phyloP scores from a whole-genome alignment of 768 basidiomycete species.

The Auriscalpium orientale region DNA sequence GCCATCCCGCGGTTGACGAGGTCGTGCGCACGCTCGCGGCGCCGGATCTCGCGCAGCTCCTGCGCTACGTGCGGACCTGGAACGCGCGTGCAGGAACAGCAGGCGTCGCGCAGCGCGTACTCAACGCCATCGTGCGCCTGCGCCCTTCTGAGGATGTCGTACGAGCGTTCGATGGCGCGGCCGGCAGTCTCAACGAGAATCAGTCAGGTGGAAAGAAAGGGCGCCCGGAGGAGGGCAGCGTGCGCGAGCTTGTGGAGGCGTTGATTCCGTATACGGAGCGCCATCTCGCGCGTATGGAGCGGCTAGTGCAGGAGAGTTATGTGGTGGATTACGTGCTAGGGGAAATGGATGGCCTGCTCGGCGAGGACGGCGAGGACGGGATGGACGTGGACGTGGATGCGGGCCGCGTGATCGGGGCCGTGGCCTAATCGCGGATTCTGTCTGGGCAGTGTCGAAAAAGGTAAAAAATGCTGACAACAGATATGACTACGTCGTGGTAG shows the following conservation, averaged over 20 bases:
- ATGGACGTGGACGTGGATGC: constrained; percentile 16
- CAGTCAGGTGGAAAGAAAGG: constrained; percentile 22
- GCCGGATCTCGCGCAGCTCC: constrained; percentile 70
- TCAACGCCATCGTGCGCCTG: constrained; percentile 76
- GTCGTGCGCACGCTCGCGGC: constrained; percentile 67
- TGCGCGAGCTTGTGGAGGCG: constrained; percentile 76
- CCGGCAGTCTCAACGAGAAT: constrained; percentile 24
- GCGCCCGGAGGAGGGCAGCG: constrained; percentile 17
- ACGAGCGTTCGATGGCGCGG: constrained; percentile 40
- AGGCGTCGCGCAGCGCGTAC: constrained; percentile 72
- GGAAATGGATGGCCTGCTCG: constrained; percentile 66
- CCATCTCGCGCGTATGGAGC: constrained; percentile 79
- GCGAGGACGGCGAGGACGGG: constrained; percentile 26
- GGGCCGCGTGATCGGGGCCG: too few relatives aligned
- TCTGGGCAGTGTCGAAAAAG: too few relatives aligned
- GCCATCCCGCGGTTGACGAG: constrained; percentile 67
- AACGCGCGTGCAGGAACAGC: constrained; percentile 91
- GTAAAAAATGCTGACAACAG: too few relatives aligned
- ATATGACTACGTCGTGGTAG: too few relatives aligned
- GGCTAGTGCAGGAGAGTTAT: constrained; percentile 90
- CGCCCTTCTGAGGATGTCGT: constrained; percentile 69
- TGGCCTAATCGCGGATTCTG: too few relatives aligned
- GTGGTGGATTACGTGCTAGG: constrained; percentile 84
- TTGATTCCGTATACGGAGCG: constrained; percentile 93
- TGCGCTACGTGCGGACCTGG: constrained; percentile 85